Evolutionary conservation across 352 stramenopile genomes (phyloP), one percentile per base, ranked within the genome.

Genomic region (Blastocystis sp.): DNA sequence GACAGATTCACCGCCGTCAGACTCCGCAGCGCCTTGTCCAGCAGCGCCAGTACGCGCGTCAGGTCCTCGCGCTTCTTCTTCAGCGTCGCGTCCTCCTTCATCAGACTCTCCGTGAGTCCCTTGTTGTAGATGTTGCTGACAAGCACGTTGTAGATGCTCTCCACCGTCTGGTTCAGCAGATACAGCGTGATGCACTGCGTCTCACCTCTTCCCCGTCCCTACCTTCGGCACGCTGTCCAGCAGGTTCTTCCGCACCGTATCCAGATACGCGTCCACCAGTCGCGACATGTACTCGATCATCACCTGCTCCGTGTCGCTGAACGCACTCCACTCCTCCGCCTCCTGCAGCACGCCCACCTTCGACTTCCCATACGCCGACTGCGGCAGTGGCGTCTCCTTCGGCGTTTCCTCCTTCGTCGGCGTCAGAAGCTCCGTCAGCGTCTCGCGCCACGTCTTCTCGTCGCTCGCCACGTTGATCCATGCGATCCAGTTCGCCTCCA

Each of bases 141-240:
- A 40, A 98, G 90, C 88, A 98, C 94, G 89, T 97, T 98, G 89
- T 98, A 95, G 78, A 98, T 91, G 56, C 96, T 96, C 87, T 98
- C 94, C 88, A 97, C 97, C 44, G 95, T 91, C 88, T 94, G 87
- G 32, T 91, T 92, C 34, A 96, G 92, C 92, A 92, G 77, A 53
- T 84, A 87, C 34, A 79, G 94, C 90, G 88, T 95, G 93, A 24
- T 95, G 91, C 24, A 98, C 93, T 87, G 98, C 98, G 90, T 94
- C 96, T 94, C 98, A 98, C 87, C 98, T 97, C 27, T 16, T 27
- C 11, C 29, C 14, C n/a, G 0, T 72, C 11, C 36, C 40, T n/a
- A 95, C 94, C 90, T 99, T 99, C 4, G 96, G 96, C 49, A 99
- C 95, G 87, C 98, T 90, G 87, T 99, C 96, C 87, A 97, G 91